Conservation (phyloP, 1,139 yeast genomes). For the Pichia sp. region DNA sequence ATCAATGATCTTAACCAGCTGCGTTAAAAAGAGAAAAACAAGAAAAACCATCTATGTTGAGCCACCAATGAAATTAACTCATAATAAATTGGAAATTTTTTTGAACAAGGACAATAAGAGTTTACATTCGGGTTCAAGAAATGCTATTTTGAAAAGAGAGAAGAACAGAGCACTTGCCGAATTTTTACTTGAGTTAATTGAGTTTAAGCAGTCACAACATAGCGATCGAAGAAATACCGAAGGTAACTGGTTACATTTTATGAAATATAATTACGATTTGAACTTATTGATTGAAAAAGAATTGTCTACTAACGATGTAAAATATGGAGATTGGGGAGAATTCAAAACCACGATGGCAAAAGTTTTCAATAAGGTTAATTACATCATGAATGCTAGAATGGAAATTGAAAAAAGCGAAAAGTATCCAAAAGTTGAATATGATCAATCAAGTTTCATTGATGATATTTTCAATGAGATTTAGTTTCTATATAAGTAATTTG, state of each 20-base stretch:
- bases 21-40: slow-evolving; percentile 10
- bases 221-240: slow-evolving; percentile 12
- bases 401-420: slow-evolving; percentile 4
- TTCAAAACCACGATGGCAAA: slow-evolving; percentile 21
- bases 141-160: slow-evolving; percentile 17
- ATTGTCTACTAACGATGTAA: slow-evolving; percentile 2
- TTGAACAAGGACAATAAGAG: slow-evolving; percentile 22
- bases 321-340: slow-evolving; percentile 16
- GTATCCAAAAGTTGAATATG: slow-evolving; percentile 1
- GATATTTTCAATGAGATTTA: not conserved
- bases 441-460: slow-evolving; percentile 10
- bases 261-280: slow-evolving; percentile 9
- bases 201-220: slow-evolving; percentile 15
- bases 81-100: slow-evolving; percentile 15
- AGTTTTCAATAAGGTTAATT: slow-evolving; percentile 15
- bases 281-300: slow-evolving; percentile 11
- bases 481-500: not conserved
- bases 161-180: slow-evolving; percentile 20
- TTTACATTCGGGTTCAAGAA: slow-evolving; percentile 18
- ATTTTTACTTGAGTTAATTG: slow-evolving; percentile 21
- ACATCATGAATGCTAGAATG: slow-evolving; percentile 12
- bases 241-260: slow-evolving; percentile 21
- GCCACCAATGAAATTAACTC: slow-evolving; percentile 14
- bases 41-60: slow-evolving; percentile 15
- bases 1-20: slow-evolving; percentile 7